Base-by-base conservation (phyloP, 441 rosid species). In the Biscutella laevigata region DNA sequence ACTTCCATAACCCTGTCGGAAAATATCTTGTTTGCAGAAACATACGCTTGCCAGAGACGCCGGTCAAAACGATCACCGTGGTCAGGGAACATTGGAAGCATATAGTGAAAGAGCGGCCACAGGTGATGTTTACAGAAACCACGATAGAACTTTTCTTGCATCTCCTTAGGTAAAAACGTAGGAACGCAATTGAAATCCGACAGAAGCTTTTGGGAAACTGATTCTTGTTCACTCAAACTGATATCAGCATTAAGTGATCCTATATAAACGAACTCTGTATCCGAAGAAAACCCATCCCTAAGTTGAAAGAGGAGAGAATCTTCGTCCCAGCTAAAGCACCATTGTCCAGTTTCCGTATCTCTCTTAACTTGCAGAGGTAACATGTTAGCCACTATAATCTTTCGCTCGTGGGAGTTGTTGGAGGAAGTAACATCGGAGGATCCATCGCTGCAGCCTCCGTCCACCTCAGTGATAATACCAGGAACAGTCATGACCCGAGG, bases 61-160 rank as follows among this genome's bases (percentile, higher is more conserved):
- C 74, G 58, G 43, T 86, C 83, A 62, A 77, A 86, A 37, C 83
- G 82, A 53, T 70, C 67, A 0, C 88, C 77, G 19, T 75, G 73
- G 64, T 76, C 95, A 3, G 79, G 76, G 46, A 70, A 70, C 68
- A 86, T 70, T 4, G 95, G 95, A 13, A 86, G 73, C 95, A 86
- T 86, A 57, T 86, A 86, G 64, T 86, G 95, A 57, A 86, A 83
- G 52, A 83, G 86, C 1, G 88, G 95, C 95, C 95, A 86, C 26
- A 86, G 29, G 24, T 83, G 65, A 45, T 86, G 88, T 73, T 86
- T 83, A 40, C 91, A 83, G 53, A 86, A 86, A 54, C 91, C 88
- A 42, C 58, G 70, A 47, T 83, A 86, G 58, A 66, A 81, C 25
- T 61, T 86, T 30, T 69, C 65, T 28, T 86, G 74, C 52, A 76